A percentile compares a stretch with the other conserved stretches of the same genome.
Conservation (phyloP, 306 rosid species). For the Begonia peltatifolia region DNA sequence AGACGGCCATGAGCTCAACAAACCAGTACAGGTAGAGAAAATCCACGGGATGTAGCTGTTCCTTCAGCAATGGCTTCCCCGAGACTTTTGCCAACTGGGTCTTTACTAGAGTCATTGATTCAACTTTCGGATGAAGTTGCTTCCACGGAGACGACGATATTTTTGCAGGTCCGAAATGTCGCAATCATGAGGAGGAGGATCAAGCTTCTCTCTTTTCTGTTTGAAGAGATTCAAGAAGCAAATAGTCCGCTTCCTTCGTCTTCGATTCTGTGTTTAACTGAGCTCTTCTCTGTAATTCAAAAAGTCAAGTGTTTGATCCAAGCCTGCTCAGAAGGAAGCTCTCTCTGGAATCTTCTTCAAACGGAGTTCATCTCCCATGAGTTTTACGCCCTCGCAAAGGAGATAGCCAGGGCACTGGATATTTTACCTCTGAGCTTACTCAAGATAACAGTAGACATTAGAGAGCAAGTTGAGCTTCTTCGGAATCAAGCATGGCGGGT, state of each 20-base stretch:
- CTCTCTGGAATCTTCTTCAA: slow-evolving; percentile 63
- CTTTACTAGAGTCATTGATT: slow-evolving; percentile 56
- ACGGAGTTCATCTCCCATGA: slow-evolving; percentile 44
- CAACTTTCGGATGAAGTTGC: slow-evolving; percentile 48
- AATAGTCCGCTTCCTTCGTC: slow-evolving; percentile 57
- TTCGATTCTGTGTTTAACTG: slow-evolving; percentile 74
- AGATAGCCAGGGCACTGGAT: slow-evolving; percentile 77
- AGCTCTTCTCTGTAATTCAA: slow-evolving; percentile 64
- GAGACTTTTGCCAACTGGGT: slow-evolving; percentile 51
- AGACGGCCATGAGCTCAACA: no score
- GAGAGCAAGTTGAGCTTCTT: slow-evolving; percentile 81
- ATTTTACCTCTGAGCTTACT: slow-evolving; percentile 73
- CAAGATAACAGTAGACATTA: slow-evolving; percentile 36
- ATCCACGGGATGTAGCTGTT: slow-evolving; percentile 21
- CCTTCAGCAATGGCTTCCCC: slow-evolving; percentile 27
- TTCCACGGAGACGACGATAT: slow-evolving; percentile 46
- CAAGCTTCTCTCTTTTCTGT: slow-evolving; percentile 72
- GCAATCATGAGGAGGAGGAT: slow-evolving; percentile 74
- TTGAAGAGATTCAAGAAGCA: slow-evolving; percentile 72
- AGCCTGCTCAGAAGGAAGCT: slow-evolving; percentile 57
- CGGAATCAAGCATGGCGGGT: slow-evolving; percentile 58
- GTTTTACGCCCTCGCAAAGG: slow-evolving; percentile 60
- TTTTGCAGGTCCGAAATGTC: slow-evolving; percentile 34
- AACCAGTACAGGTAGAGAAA: no score
- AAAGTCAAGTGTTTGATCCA: slow-evolving; percentile 55